A percentile compares a stretch with the other conserved stretches of the same genome.
Evolutionary conservation across 352 stramenopile species (phyloP).

Genomic region (Phytophthora melonis): DNA sequence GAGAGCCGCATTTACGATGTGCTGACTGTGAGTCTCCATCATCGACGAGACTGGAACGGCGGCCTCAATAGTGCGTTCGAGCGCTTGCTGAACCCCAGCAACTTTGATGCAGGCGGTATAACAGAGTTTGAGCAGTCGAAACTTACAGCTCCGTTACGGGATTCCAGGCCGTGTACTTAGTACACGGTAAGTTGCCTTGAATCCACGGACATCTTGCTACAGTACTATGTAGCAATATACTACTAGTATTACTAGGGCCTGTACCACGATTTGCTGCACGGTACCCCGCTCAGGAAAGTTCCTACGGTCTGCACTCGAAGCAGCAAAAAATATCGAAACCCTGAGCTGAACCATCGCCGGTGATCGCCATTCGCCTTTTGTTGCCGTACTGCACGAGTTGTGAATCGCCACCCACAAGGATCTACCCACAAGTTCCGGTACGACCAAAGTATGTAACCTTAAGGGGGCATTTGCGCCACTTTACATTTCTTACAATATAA

Average conservation of each 20-base stretch:
- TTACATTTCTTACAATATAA: conserved; percentile 2
- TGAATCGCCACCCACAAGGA: no score
- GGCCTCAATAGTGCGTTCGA: conserved; percentile 1
- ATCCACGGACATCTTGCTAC: not conserved
- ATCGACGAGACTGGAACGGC: conserved; percentile 12
- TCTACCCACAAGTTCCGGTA: not conserved
- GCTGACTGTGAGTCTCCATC: conserved; percentile 12
- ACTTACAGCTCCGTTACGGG: not conserved
- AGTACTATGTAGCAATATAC: no score
- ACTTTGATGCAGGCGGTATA: conserved; percentile 8
- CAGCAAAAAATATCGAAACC: conserved; percentile 1
- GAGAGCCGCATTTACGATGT: conserved; percentile 1
- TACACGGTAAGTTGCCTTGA: not conserved
- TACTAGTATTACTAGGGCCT: no score
- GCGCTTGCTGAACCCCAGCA: not conserved
- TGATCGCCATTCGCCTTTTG: not conserved
- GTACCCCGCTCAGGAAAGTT: not conserved
- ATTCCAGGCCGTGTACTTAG: not conserved
- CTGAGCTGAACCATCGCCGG: not conserved
- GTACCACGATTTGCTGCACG: not conserved
- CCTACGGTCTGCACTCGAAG: not conserved
- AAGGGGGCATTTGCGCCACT: not conserved
- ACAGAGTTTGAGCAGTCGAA: conserved; percentile 1
- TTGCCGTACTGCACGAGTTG: not conserved
- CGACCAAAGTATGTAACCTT: no score